These are phyloP conservation scores for Aspergillus fumigatus DNA, from an alignment of 2,329 filamentous ascomycete species.

Conservation along the genomic window DNA sequence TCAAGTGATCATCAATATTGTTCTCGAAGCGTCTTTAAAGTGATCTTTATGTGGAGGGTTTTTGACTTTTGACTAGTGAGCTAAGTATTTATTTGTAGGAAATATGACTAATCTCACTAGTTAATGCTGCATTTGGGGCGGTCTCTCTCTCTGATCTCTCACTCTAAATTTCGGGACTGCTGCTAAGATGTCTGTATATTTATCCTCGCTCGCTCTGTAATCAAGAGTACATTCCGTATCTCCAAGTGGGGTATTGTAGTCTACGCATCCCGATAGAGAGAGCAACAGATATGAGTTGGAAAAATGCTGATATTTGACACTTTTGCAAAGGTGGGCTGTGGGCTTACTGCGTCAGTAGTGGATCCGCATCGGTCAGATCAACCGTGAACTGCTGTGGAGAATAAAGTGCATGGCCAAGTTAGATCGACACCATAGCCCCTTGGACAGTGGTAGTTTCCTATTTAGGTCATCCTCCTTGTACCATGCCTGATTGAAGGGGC, in stretches of 20 bases:
- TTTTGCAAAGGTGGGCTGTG: neutral
- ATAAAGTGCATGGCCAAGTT: constrained; percentile 5
- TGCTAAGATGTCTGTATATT: neutral
- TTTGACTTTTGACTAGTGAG: neutral
- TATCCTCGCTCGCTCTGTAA: neutral
- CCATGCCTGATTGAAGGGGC: no score
- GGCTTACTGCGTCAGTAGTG: neutral
- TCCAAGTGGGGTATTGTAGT: no score
- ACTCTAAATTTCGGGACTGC: no score
- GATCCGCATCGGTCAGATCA: constrained; percentile 11
- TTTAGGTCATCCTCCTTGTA: no score
- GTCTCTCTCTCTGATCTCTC: neutral
- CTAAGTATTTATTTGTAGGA: no score
- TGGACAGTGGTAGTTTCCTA: no score
- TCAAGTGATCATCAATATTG: neutral
- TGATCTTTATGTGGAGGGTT: neutral
- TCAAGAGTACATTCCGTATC: no score
- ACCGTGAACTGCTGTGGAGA: constrained; percentile 15
- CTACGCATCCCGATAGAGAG: no score
- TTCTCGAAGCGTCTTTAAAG: neutral
- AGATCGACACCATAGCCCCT: neutral
- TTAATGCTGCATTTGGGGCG: neutral
- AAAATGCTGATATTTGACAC: no score
- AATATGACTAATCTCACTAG: neutral
- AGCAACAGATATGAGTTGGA: no score